Conservation (phyloP, 208 protist species). For the Leishmania martiniquensis region DNA sequence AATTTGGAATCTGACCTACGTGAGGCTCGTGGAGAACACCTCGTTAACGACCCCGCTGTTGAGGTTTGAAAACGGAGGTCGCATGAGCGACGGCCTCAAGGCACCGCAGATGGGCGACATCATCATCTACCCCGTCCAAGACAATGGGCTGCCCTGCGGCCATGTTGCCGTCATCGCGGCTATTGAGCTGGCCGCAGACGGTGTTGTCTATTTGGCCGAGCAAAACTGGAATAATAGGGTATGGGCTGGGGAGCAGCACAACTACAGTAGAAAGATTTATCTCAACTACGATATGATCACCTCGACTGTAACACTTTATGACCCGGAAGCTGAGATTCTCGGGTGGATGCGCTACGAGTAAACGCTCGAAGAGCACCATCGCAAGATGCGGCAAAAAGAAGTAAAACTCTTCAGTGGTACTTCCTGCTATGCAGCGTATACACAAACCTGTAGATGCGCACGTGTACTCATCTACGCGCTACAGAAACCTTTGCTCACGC, state of each 20-base stretch:
- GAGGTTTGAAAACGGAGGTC: slow-evolving; percentile 44
- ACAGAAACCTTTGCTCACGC: too few relatives aligned
- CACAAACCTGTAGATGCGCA: too few relatives aligned
- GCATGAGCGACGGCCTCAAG: slow-evolving; percentile 13
- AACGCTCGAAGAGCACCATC: too few relatives aligned
- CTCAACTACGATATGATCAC: slow-evolving; percentile 11
- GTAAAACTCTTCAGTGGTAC: too few relatives aligned
- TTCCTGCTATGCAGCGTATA: too few relatives aligned
- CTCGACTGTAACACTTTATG: slow-evolving; percentile 15
- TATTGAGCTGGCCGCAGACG: slow-evolving; percentile 26
- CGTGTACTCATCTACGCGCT: too few relatives aligned
- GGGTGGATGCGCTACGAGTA: slow-evolving; percentile 49
- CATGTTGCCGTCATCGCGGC: slow-evolving; percentile 80
- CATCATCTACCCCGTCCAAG: slow-evolving; percentile 60
- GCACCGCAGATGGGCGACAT: slow-evolving; percentile 52
- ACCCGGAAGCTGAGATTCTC: slow-evolving; percentile 21
- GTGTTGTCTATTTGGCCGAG: slow-evolving; percentile 64
- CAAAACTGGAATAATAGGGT: slow-evolving; percentile 79
- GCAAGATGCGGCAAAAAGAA: too few relatives aligned
- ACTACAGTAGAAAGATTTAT: slow-evolving; percentile 46
- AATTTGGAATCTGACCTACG: slow-evolving; percentile 61
- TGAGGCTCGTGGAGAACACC: slow-evolving; percentile 40
- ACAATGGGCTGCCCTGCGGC: slow-evolving; percentile 53
- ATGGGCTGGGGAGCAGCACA: slow-evolving; percentile 65
- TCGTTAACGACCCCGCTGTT: slow-evolving; percentile 37